Evolutionary conservation across 1,284 basidiomycete genomes (phyloP).

Genomic region (Trichosporon faecale): DNA sequence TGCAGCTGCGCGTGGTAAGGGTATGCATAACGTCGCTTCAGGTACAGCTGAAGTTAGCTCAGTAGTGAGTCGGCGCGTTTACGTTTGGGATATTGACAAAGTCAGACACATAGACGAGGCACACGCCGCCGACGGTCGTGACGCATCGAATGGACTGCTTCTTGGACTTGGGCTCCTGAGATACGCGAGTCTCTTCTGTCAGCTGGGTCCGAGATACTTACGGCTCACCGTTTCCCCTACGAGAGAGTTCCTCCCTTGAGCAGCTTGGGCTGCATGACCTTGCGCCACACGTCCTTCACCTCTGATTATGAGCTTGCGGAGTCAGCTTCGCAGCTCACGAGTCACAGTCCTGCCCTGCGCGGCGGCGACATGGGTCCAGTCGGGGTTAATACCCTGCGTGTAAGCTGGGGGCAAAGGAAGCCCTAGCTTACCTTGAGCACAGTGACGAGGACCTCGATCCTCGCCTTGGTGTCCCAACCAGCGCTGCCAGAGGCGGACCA

Average conservation of each 20-base stretch:
- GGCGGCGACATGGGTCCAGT: conserved; percentile 24
- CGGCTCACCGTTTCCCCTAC: conserved; percentile 1
- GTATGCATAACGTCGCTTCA: too few species aligned
- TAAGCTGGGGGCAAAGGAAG: neutral
- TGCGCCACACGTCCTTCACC: conserved; percentile 40
- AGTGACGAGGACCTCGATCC: neutral
- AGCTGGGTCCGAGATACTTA: neutral
- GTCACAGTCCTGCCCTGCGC: conserved; percentile 16
- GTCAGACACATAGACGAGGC: too few species aligned
- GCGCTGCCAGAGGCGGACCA: conserved; percentile 28
- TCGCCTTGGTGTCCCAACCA: conserved; percentile 20
- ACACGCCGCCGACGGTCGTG: too few species aligned
- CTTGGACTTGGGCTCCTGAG: too few species aligned
- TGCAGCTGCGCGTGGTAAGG: too few species aligned
- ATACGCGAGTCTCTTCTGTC: too few species aligned
- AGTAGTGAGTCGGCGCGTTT: too few species aligned
- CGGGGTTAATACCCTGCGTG: conserved; percentile 14
- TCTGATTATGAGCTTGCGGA: conserved; percentile 31
- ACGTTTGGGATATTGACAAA: too few species aligned
- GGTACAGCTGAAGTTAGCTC: too few species aligned
- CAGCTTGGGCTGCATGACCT: conserved; percentile 34
- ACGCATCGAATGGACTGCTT: too few species aligned
- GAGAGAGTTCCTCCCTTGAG: conserved; percentile 30
- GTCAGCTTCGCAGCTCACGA: conserved; percentile 24
- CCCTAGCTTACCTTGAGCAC: neutral